These are phyloP conservation scores for Scolecobasidium constrictum DNA, from an alignment of 2,329 filamentous ascomycete genomes.

Conservation along the genomic window DNA sequence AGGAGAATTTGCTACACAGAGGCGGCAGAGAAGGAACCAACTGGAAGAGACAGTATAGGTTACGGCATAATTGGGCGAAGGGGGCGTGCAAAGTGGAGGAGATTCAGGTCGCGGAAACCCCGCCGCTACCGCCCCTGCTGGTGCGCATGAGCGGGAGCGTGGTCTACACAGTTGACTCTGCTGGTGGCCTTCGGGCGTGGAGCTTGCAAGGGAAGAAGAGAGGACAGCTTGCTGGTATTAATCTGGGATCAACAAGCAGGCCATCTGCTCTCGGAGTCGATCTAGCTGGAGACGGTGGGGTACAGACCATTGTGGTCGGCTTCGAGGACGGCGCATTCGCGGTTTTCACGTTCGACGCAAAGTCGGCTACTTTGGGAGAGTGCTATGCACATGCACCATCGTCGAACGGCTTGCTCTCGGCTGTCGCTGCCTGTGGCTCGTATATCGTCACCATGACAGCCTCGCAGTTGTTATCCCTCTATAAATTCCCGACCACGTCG, in stretches of 20 bases:
- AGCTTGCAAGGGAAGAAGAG: conserved; percentile 49
- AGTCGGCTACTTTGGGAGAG: conserved; percentile 31
- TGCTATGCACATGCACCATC: conserved; percentile 52
- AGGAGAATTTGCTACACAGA: conserved; percentile 42
- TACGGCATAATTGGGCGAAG: conserved; percentile 82
- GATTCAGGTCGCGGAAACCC: conserved; percentile 49
- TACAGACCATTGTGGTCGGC: conserved; percentile 22
- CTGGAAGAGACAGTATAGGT: conserved; percentile 83
- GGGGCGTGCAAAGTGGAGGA: conserved; percentile 74
- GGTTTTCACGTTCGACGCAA: conserved; percentile 51
- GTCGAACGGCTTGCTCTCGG: conserved; percentile 54
- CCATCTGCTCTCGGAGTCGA: conserved; percentile 60
- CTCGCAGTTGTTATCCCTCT: conserved; percentile 64
- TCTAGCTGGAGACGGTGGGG: conserved; percentile 18
- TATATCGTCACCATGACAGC: conserved; percentile 72
- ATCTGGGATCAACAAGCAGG: conserved; percentile 8
- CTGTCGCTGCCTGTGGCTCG: conserved; percentile 61
- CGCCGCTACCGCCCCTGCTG: conserved; percentile 49
- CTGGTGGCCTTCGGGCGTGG: conserved; percentile 68
- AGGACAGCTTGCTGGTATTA: conserved; percentile 41
- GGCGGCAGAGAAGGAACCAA: conserved; percentile 47
- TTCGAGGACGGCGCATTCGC: conserved; percentile 46
- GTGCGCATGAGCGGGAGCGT: conserved; percentile 69
- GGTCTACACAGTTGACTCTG: conserved; percentile 63
- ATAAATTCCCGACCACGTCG: conserved; percentile 44